phyloP scores from a whole-genome alignment of 78 protist genomes.

The Protostelium mycophagum region DNA sequence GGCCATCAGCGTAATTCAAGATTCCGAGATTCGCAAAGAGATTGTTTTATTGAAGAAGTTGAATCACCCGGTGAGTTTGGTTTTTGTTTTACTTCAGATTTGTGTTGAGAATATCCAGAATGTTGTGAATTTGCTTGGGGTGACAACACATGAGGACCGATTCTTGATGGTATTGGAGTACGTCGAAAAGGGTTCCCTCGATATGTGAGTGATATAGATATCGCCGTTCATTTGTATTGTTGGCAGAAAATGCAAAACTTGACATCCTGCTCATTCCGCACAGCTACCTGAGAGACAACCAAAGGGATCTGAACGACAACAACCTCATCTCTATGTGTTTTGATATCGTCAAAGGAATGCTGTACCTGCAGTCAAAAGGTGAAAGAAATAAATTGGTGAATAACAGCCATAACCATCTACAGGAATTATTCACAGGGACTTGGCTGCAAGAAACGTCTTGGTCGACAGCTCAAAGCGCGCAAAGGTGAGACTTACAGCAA shows the following conservation, averaged over 20 bases:
- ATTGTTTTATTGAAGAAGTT: not conserved
- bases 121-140: not conserved
- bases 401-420: not conserved
- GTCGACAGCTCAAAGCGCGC: not conserved
- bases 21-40: not conserved
- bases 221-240: not conserved
- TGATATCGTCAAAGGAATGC: not conserved
- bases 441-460: not conserved
- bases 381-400: not conserved
- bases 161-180: not conserved
- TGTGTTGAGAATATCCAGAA: not conserved
- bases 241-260: not conserved
- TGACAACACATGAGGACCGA: not conserved
- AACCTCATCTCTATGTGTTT: not conserved
- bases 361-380: not conserved
- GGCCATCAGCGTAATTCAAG: not conserved
- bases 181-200: not conserved
- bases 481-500: not conserved
- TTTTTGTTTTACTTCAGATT: not conserved
- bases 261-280: not conserved
- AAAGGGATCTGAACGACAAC: not conserved
- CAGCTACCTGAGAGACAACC: not conserved
- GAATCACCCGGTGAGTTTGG: not conserved
- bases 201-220: too few relatives aligned
- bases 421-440: not conserved